Conservation (phyloP, 768 basidiomycete genomes). For the Auricularia auricula-judae region DNA sequence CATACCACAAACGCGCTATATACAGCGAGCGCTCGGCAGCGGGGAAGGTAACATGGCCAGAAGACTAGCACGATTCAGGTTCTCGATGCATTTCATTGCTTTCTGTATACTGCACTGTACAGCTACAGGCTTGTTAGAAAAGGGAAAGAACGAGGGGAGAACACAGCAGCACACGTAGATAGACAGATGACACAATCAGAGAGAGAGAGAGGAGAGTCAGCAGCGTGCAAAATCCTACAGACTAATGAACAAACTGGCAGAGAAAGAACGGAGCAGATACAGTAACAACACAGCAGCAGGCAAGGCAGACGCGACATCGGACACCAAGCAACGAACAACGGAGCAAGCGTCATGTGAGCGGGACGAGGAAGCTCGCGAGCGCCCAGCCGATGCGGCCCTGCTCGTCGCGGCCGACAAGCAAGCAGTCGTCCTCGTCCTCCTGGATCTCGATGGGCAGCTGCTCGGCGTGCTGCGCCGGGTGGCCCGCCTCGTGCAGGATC, state of each 20-base stretch:
- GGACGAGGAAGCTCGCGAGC: constrained; percentile 69
- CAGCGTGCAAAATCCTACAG: no score
- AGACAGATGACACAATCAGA: no score
- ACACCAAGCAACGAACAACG: neutral
- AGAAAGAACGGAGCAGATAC: no score
- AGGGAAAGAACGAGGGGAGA: neutral
- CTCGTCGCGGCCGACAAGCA: constrained; percentile 56
- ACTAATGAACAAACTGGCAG: no score
- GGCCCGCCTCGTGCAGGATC: constrained; percentile 66
- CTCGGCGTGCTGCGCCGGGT: constrained; percentile 54
- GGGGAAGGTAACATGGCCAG: constrained; percentile 79
- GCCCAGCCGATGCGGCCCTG: constrained; percentile 62
- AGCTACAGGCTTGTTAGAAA: neutral
- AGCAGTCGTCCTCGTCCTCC: constrained; percentile 67
- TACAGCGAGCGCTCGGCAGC: constrained; percentile 83
- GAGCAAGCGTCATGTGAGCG: constrained; percentile 25
- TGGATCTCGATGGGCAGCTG: constrained; percentile 44
- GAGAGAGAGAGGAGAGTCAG: no score
- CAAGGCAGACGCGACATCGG: neutral
- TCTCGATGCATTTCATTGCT: no score
- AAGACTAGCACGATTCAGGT: constrained; percentile 20
- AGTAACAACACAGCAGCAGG: neutral
- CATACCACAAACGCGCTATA: constrained; percentile 87
- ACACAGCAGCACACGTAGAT: no score
- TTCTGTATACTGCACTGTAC: neutral